These are phyloP conservation scores for Colletotrichum paranaense DNA, from an alignment of 2,329 filamentous ascomycete species.

Conservation along the genomic window DNA sequence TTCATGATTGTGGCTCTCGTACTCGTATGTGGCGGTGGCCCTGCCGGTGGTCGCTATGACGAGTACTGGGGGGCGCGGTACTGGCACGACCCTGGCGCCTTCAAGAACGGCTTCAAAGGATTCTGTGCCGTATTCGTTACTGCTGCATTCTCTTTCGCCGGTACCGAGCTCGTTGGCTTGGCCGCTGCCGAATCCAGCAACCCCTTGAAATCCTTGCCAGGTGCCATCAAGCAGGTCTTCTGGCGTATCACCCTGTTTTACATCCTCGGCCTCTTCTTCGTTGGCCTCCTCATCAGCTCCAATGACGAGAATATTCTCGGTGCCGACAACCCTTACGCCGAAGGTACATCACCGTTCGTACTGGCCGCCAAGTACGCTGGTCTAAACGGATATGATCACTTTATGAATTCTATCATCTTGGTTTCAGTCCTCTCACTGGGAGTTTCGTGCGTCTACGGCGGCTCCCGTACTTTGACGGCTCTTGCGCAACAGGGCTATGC, in stretches of 20 bases:
- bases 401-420: conserved; percentile 71
- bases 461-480: conserved; percentile 68
- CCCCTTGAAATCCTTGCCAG: conserved; percentile 78
- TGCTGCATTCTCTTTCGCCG: conserved; percentile 78
- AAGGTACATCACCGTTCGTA: conserved; percentile 64
- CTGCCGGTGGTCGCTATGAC: conserved; percentile 55
- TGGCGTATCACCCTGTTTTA: conserved; percentile 69
- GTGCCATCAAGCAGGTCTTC: conserved; percentile 84
- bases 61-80: conserved; percentile 62
- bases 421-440: conserved; percentile 69
- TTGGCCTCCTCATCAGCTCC: conserved; percentile 61
- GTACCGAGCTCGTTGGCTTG: conserved; percentile 80
- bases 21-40: conserved; percentile 70
- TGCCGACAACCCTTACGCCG: conserved; percentile 22
- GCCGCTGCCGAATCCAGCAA: conserved; percentile 78
- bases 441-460: conserved; percentile 69
- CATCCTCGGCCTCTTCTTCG: conserved; percentile 62
- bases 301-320: conserved; percentile 54
- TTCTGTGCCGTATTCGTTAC: conserved; percentile 79
- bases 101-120: conserved; percentile 80
- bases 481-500: conserved; percentile 70
- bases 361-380: conserved; percentile 64
- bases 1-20: conserved; percentile 74
- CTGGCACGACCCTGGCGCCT: conserved; percentile 65
- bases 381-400: conserved; percentile 61